phyloP scores from a whole-genome alignment of 257 asterid species.

The Solanum megistacrolobum region DNA sequence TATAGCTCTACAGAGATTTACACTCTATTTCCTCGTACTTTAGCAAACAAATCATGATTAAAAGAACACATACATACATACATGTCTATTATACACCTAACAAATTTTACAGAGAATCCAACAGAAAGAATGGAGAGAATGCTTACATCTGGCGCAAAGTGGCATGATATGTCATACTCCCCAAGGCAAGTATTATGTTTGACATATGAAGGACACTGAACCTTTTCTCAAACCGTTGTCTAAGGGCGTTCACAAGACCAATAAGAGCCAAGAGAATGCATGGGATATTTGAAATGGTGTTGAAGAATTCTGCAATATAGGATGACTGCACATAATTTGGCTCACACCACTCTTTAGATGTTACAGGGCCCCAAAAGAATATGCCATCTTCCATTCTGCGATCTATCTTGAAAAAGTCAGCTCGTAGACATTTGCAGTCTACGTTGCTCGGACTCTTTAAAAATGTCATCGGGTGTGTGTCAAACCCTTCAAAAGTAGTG shows the following conservation, averaged over 20 bases:
- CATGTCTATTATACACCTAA: background rate
- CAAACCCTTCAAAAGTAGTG: background rate
- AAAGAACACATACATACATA: background rate
- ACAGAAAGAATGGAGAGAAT: background rate
- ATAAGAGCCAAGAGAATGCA: constrained; percentile 69
- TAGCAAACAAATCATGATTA: background rate
- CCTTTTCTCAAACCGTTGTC: constrained; percentile 87
- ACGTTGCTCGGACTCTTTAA: background rate
- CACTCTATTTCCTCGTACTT: background rate
- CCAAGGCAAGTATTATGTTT: constrained; percentile 80
- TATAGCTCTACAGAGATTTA: background rate
- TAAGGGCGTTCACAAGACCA: constrained; percentile 72
- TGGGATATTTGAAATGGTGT: constrained; percentile 76
- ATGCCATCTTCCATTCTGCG: constrained; percentile 48
- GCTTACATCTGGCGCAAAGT: constrained; percentile 84
- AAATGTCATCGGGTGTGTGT: background rate
- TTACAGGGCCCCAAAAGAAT: constrained; percentile 96
- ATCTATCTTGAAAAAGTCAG: background rate
- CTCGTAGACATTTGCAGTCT: background rate
- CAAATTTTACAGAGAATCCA: background rate
- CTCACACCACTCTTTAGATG: constrained; percentile 98
- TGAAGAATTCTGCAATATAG: constrained; percentile 83
- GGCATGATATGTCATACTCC: constrained; percentile 88
- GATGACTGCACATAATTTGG: constrained; percentile 79
- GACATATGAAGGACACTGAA: constrained; percentile 87